Evolutionary conservation across 1,139 yeast genomes (phyloP).

Genomic region (Insectozyma bohioensis): DNA sequence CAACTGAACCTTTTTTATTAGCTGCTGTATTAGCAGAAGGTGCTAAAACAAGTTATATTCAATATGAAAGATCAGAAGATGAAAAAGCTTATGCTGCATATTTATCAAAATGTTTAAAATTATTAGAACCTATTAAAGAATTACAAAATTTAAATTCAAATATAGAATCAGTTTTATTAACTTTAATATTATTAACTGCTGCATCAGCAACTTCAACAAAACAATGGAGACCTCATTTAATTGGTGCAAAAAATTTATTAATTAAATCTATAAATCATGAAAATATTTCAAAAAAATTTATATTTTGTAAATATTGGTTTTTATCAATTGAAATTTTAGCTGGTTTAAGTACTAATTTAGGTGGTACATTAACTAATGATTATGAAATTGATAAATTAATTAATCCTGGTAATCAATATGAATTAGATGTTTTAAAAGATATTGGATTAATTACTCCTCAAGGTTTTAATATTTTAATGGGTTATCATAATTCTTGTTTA

Average conservation of each 20-base stretch:
- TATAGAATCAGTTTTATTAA: conserved; percentile 60
- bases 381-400: conserved; percentile 47
- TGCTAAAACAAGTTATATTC: conserved; percentile 43
- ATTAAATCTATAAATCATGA: conserved; percentile 8
- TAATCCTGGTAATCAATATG: conserved; percentile 41
- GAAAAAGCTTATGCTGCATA: conserved; percentile 54
- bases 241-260: conserved; percentile 63
- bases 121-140: conserved; percentile 39
- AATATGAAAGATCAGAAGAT: conserved; percentile 37
- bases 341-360: conserved; percentile 54
- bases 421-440: conserved; percentile 28
- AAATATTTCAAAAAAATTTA: conserved; percentile 33
- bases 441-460: conserved; percentile 33
- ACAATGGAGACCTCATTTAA: conserved; percentile 67
- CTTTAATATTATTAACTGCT: conserved; percentile 60
- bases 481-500: conserved; percentile 52
- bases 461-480: conserved; percentile 55
- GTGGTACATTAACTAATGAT: conserved; percentile 59
- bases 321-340: conserved; percentile 62
- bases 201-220: conserved; percentile 60
- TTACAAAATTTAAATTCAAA: conserved; percentile 35
- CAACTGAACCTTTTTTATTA: conserved; percentile 52
- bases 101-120: conserved; percentile 52
- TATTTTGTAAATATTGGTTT: conserved; percentile 65
- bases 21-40: conserved; percentile 69